Evolutionary conservation across 495 filamentous ascomycete genomes (phyloP), one percentile per base, ranked within the genome.

Genomic region (Penicillium pulvis): DNA sequence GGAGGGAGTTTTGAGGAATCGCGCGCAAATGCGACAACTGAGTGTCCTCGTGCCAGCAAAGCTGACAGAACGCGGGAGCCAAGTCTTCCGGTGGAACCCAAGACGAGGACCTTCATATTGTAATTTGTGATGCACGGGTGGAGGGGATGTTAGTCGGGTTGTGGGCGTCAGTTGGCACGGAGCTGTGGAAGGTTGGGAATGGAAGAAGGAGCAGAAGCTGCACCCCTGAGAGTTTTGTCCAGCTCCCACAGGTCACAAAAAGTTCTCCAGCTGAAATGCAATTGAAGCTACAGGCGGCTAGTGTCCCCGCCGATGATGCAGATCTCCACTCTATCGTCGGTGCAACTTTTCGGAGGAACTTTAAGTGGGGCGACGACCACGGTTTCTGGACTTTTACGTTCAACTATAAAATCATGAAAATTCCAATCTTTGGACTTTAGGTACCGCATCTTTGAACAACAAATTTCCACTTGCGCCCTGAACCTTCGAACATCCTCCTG

Each of bases 11-110:
- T 79, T 10, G 43, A 47, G 8, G 70, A 56, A 11, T 69, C 69
- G n/a, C 76, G 75, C n/a, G 78, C 70, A 53, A 60, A 76, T 54
- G 64, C 68, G 19, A 69, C 59, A 48, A 80, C 70, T 43, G 19
- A 61, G 61, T 79, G 75, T 8, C 63, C 53, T 51, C 79, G 72
- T 16, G 65, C 60, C 53, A 80, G 61, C 28, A 79, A 71, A 0
- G 77, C 74, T 24, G 73, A 62, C 17, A 79, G 51, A 20, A 73
- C 58, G 35, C 77, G 74, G 24, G 63, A 66, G 17, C 77, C 77
- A 7, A 80, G 57, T 45, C 72, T 78, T 9, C 76, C 77, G 16
- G 73, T 80, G 39, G 71, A 72, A 6, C 77, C 77, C 42, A 80
- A 57, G 14, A 80, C 60, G 24, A 80, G 73, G 33, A 80, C 77